These are phyloP conservation scores for Yamadazyma spencermartinsiae DNA, from an alignment of 1,139 yeast species.

Conservation along the genomic window DNA sequence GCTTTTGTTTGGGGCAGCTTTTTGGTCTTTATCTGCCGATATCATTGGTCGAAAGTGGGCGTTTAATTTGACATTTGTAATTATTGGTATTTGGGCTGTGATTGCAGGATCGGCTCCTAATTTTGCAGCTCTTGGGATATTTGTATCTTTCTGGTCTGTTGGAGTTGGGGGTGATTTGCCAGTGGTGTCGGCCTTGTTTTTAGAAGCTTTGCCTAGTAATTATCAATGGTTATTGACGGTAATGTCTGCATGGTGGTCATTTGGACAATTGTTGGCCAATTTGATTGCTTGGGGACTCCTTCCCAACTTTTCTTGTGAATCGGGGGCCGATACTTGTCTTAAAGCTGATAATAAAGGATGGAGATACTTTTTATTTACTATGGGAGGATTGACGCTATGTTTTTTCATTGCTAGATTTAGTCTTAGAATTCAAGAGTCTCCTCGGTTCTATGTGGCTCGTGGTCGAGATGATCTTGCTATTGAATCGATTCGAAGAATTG, in stretches of 20 bases:
- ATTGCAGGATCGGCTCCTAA: conserved; percentile 42
- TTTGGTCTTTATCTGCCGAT: conserved; percentile 45
- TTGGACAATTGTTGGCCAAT: conserved; percentile 42
- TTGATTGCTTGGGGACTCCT: conserved; percentile 43
- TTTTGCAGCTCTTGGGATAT: conserved; percentile 41
- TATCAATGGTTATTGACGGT: conserved; percentile 44
- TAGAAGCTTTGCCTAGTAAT: conserved; percentile 40
- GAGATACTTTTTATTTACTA: conserved; percentile 42
- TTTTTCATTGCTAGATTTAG: conserved; percentile 37
- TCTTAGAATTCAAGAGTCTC: conserved; percentile 42
- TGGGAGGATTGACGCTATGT: conserved; percentile 41
- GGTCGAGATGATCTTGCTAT: conserved; percentile 40
- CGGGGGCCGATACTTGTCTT: conserved; percentile 22
- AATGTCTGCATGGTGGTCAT: conserved; percentile 47
- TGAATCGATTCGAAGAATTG: conserved; percentile 37
- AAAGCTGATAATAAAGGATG: conserved; percentile 44
- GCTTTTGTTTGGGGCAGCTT: conserved; percentile 40
- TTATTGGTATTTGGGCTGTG: conserved; percentile 40
- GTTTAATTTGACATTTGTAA: conserved; percentile 40
- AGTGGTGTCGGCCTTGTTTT: conserved; percentile 45
- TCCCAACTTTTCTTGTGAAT: conserved; percentile 37
- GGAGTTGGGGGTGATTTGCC: conserved; percentile 50
- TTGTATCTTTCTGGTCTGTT: conserved; percentile 43
- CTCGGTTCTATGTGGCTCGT: conserved; percentile 38
- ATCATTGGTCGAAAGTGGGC: conserved; percentile 47